Evolutionary conservation across 176 grass and related monocot genomes (phyloP).

Genomic region (Zoysia pacifica): DNA sequence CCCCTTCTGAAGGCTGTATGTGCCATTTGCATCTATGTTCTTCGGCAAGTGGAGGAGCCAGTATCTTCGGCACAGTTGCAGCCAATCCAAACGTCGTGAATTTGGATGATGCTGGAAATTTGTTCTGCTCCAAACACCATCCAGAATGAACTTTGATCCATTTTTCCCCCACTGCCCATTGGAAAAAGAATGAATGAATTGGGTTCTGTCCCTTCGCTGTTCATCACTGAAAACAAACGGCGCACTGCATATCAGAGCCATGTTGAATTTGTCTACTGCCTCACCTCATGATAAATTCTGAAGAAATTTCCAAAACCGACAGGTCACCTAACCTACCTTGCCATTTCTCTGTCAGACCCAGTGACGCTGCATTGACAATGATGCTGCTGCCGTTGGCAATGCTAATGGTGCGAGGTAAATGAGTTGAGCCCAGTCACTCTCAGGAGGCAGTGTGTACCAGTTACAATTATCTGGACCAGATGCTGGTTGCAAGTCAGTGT

Average conservation of each 20-base stretch:
- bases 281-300: neutral
- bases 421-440: constrained; percentile 21
- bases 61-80: no score
- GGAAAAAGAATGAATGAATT: neutral
- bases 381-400: constrained; percentile 24
- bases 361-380: constrained; percentile 36
- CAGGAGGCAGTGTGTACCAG: neutral
- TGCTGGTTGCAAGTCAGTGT: constrained; percentile 13
- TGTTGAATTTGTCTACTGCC: neutral
- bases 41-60: no score
- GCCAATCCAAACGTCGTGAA: no score
- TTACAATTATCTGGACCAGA: neutral
- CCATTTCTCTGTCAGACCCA: constrained; percentile 35
- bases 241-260: constrained; percentile 1
- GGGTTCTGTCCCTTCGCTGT: neutral
- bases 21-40: no score
- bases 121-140: neutral
- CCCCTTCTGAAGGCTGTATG: no score
- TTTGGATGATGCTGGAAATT: no score
- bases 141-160: no score
- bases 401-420: constrained; percentile 18
- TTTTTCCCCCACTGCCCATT: neutral
- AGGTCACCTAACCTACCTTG: constrained; percentile 25
- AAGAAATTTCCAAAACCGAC: neutral
- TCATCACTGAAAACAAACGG: neutral